phyloP scores from a whole-genome alignment of 345 rosid genomes.

The Gossypium arboreum region DNA sequence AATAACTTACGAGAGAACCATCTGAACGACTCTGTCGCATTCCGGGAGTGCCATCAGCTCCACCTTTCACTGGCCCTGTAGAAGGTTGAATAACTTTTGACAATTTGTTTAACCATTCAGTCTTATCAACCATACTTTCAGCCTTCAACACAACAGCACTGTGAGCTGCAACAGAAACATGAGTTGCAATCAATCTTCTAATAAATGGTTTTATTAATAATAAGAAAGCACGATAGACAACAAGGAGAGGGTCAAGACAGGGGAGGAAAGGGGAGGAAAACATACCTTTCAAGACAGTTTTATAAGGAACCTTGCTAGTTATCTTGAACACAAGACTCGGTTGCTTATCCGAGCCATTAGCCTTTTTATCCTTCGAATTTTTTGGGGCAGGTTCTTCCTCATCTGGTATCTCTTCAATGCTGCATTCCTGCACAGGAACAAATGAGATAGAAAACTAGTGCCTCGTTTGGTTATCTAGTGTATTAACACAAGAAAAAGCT shows the following conservation, averaged over 20 bases:
- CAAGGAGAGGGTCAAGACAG: neutral
- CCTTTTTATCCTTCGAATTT: slow-evolving; percentile 77
- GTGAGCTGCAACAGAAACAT: slow-evolving; percentile 53
- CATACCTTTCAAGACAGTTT: slow-evolving; percentile 79
- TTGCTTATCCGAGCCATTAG: slow-evolving; percentile 77
- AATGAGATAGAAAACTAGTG: neutral
- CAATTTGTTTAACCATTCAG: slow-evolving; percentile 80
- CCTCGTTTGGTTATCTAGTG: too few relatives aligned
- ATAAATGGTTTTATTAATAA: neutral
- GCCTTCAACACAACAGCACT: slow-evolving; percentile 82
- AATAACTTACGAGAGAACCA: slow-evolving; percentile 83
- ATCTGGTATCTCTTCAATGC: slow-evolving; percentile 70
- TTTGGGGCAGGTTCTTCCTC: slow-evolving; percentile 73
- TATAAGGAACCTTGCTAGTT: slow-evolving; percentile 84
- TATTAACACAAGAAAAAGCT: too few relatives aligned
- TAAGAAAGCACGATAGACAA: neutral
- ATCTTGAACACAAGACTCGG: slow-evolving; percentile 75
- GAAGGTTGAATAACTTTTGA: slow-evolving; percentile 59
- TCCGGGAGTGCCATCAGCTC: slow-evolving; percentile 34
- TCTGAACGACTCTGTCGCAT: slow-evolving; percentile 91
- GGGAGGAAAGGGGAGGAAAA: neutral
- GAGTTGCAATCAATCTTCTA: neutral
- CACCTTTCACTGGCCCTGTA: slow-evolving; percentile 56
- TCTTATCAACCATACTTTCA: slow-evolving; percentile 77
- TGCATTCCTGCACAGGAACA: slow-evolving; percentile 62